Evolutionary conservation across 2,329 filamentous ascomycete genomes (phyloP), one percentile per base, ranked within the genome.

Genomic region (Xylariaceae sp.): DNA sequence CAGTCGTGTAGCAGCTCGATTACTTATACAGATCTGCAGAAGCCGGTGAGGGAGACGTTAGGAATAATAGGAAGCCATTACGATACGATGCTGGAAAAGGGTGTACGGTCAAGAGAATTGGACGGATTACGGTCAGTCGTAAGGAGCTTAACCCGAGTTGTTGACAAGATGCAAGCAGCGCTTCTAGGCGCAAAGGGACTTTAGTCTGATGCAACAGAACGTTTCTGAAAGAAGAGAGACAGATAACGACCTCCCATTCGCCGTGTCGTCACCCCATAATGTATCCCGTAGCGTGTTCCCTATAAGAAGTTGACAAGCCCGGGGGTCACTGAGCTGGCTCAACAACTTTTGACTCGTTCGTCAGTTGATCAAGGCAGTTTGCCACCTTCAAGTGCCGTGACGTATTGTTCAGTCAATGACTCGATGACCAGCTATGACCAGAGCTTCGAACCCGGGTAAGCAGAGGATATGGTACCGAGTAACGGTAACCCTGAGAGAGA

Each of bases 1-100:
- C 13, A 34, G 10, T 6, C 23, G 10, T 2, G 10, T 13, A 23
- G 11, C 10, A 18, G 4, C 23, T 30, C 53, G 44, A 35, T 50
- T 51, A 45, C 44, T 44, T 30, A 30, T 30, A 30, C 23, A 58
- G 60, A 62, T 62, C 54, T 61, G 44, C 61, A 51, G 47, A 52
- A 11, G 53, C 37, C 53, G 37, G 30, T 41, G 34, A 39, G 41
- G 50, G 56, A 34, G 23, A 30, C 23, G 23, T 30, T 30, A 30
- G 1, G 23, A 30, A 30, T 30, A 4, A 30, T 30, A 30, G 23
- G 23, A 4, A 30, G 23, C 4, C 23, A 30, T 30, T 30, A 18
- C 17, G 17, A 18, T 18, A 18, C 23, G 23, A 30, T 18, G 17
- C 17, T 18, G 17, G 2, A 30, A 30, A 30, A 30, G 23, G 23